phyloP scores from a whole-genome alignment of 257 asterid genomes.

The Knoxia roxburghii region DNA sequence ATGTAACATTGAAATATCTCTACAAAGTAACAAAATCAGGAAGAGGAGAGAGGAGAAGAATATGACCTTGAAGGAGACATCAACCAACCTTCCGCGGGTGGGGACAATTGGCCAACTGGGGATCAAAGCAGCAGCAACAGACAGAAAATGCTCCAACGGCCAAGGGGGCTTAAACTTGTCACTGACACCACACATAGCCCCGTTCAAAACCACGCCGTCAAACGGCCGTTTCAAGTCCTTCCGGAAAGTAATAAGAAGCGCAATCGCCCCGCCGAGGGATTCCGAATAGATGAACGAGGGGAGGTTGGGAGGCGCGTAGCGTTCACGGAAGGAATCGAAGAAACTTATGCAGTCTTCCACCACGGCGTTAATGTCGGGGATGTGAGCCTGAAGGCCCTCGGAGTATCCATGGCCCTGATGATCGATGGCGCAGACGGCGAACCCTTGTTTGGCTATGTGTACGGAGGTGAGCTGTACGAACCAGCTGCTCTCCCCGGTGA shows the following conservation, averaged over 20 bases:
- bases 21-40: no score
- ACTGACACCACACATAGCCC: conserved; percentile 95
- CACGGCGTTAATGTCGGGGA: conserved; percentile 68
- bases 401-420: conserved; percentile 96
- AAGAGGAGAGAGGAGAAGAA: background rate
- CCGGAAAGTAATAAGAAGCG: conserved; percentile 69
- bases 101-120: conserved; percentile 69
- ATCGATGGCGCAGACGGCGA: conserved; percentile 94
- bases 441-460: conserved; percentile 59
- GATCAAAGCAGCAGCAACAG: conserved; percentile 72
- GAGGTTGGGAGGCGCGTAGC: conserved; percentile 32
- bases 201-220: conserved; percentile 83
- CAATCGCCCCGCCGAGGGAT: conserved; percentile 92
- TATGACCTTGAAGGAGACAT: conserved; percentile 76
- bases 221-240: conserved; percentile 46
- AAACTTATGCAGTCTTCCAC: conserved; percentile 69
- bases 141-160: conserved; percentile 92
- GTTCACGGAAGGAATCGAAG: conserved; percentile 51
- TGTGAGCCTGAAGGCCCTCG: conserved; percentile 68
- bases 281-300: conserved; percentile 78
- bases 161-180: conserved; percentile 91
- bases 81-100: conserved; percentile 74
- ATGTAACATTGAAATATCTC: background rate
- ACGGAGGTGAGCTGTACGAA: conserved; percentile 87
- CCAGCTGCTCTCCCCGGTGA: conserved; percentile 98